These are phyloP conservation scores for Erodium texanum DNA, from an alignment of 441 rosid species.

Conservation along the genomic window DNA sequence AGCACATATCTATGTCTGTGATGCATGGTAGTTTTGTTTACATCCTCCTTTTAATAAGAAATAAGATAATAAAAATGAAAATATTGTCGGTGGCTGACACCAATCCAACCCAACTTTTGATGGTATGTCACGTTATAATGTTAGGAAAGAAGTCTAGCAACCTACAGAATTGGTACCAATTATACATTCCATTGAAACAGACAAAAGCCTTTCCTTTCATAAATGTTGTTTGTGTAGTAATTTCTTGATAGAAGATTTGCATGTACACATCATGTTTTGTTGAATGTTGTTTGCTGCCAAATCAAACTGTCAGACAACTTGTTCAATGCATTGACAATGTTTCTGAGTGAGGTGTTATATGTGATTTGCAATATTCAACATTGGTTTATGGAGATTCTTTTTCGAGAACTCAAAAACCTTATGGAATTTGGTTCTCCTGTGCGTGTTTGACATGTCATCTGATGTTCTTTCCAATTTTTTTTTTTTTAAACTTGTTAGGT, in stretches of 20 bases:
- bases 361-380: background rate
- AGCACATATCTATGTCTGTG: background rate
- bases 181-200: background rate
- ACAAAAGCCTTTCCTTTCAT: background rate
- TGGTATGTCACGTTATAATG: background rate
- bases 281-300: background rate
- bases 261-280: background rate
- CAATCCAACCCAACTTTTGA: background rate
- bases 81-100: background rate
- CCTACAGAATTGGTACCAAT: background rate
- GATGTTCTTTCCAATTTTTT: background rate
- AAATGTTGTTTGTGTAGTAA: background rate
- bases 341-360: background rate
- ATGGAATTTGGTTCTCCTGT: background rate
- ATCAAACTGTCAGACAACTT: background rate
- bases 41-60: background rate
- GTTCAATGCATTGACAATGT: conserved; percentile 4
- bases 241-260: background rate
- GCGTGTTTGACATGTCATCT: background rate
- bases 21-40: background rate
- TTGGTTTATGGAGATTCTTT: conserved; percentile 1
- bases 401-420: background rate
- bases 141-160: too few species aligned
- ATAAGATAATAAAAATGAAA: background rate
- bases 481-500: conserved; percentile 35